Evolutionary conservation across 2,329 filamentous ascomycete species (phyloP), one percentile per base, ranked within the genome.

Genomic region (Paraconiothyrium sp.): DNA sequence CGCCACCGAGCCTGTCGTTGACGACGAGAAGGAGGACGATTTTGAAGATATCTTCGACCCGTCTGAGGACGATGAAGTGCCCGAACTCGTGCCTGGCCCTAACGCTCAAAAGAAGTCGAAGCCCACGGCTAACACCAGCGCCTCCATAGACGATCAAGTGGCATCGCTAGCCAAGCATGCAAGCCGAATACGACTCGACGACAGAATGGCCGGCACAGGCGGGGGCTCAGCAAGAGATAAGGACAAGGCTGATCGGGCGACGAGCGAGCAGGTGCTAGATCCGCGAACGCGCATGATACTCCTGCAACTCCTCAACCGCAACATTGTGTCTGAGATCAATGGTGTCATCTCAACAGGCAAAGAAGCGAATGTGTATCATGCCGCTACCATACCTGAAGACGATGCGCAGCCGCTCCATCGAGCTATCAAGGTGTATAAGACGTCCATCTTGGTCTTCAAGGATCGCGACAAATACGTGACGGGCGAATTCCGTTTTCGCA

Each of bases 401-500:
- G 67, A 69, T 8, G 61, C 67, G 2, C 51, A 65, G 22, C 81
- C 87, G 0, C 80, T 89, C 0, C 92, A 97, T 73, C 88, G 93
- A 52, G 95, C 95, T 13, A 93, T 98, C 84, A 99, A 99, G 82
- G 92, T 99, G 54, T 99, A 99, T 88, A 99, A 99, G 86, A 99
- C 95, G 8, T 92, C 92, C 58, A 99, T 99, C 67, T 83, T 99
- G 35, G 93, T 96, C 27, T 99, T 99, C 88, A 98, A 98, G 82
- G 95, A 99, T 80, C 88, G 95, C 61, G 94, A 97, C 80, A 91
- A 93, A 73, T 99, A 99, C 79, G 95, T 99, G 65, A 91, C 91
- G 0, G 95, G 95, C 67, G 95, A 99, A 80, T 93, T 94, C 80
- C 86, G 95, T 27, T 99, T 99, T 84, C 88, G 92, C 69, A 86